Conservation (phyloP, 176 grass and related monocot species). For the Zizania latifolia region DNA sequence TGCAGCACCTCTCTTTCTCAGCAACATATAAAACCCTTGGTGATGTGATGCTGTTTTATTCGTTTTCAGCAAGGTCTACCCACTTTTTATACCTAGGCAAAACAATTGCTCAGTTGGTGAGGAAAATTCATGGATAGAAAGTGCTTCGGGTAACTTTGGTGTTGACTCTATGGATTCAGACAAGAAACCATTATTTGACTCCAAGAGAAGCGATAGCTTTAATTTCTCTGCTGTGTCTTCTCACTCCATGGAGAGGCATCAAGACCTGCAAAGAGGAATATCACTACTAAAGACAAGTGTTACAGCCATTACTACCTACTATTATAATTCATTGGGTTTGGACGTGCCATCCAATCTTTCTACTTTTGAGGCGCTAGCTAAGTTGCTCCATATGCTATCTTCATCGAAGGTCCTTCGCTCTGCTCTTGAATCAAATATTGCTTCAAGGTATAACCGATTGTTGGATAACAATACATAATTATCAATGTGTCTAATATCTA, state of each 20-base stretch:
- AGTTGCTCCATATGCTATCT: slow-evolving; percentile 65
- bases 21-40: neutral
- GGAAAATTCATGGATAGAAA: slow-evolving; percentile 73
- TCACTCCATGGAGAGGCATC: slow-evolving; percentile 78
- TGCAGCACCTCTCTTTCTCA: slow-evolving; percentile 2
- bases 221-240: slow-evolving; percentile 67
- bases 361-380: slow-evolving; percentile 85
- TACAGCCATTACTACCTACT: slow-evolving; percentile 65
- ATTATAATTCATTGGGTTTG: slow-evolving; percentile 81
- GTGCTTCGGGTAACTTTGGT: slow-evolving; percentile 69
- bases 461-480: neutral
- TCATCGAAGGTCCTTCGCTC: slow-evolving; percentile 72
- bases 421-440: slow-evolving; percentile 47
- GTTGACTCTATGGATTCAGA: slow-evolving; percentile 68
- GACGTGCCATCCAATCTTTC: slow-evolving; percentile 86
- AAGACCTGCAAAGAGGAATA: slow-evolving; percentile 81
- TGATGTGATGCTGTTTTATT: neutral
- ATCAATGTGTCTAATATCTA: neutral
- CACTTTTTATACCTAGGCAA: slow-evolving; percentile 76
- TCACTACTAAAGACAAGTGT: slow-evolving; percentile 89
- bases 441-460: slow-evolving; percentile 52
- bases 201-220: slow-evolving; percentile 61
- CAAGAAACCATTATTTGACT: slow-evolving; percentile 44
- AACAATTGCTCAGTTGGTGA: slow-evolving; percentile 63
- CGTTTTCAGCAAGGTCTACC: slow-evolving; percentile 74